These are phyloP conservation scores for Kluyveromyces sp. DNA, from an alignment of 1,139 yeast genomes.

Conservation along the genomic window DNA sequence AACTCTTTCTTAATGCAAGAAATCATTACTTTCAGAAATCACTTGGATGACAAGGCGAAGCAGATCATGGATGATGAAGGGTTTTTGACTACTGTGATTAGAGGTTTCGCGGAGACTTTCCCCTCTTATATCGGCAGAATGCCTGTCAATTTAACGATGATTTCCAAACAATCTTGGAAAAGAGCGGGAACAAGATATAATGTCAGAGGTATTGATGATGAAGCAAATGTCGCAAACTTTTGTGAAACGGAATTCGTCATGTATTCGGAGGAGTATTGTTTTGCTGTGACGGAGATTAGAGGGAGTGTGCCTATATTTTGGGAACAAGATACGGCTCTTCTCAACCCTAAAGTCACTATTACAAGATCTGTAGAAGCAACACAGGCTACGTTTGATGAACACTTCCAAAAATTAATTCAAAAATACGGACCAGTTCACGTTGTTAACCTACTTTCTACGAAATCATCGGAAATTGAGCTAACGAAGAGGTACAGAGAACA, in stretches of 20 bases:
- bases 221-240: slow-evolving; percentile 90
- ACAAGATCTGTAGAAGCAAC: slow-evolving; percentile 89
- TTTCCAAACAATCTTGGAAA: slow-evolving; percentile 91
- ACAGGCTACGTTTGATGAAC: slow-evolving; percentile 80
- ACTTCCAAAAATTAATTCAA: slow-evolving; percentile 59
- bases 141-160: slow-evolving; percentile 61
- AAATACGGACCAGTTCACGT: slow-evolving; percentile 84
- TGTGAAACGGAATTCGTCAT: slow-evolving; percentile 88
- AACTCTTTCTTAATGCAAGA: slow-evolving; percentile 86
- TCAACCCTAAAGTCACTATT: slow-evolving; percentile 77
- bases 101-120: slow-evolving; percentile 88
- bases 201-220: slow-evolving; percentile 93
- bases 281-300: slow-evolving; percentile 77
- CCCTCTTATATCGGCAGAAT: slow-evolving; percentile 43
- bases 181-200: slow-evolving; percentile 94
- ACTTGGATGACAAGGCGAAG: slow-evolving; percentile 53
- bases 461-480: slow-evolving; percentile 67
- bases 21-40: slow-evolving; percentile 63
- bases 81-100: slow-evolving; percentile 80
- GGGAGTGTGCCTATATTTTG: slow-evolving; percentile 96
- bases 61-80: slow-evolving; percentile 61
- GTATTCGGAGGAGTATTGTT: slow-evolving; percentile 49
- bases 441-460: slow-evolving; percentile 74
- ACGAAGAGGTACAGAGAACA: slow-evolving; percentile 61
- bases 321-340: slow-evolving; percentile 89